Conservation (phyloP, 768 basidiomycete species). For the Pleurotus pulmonarius region DNA sequence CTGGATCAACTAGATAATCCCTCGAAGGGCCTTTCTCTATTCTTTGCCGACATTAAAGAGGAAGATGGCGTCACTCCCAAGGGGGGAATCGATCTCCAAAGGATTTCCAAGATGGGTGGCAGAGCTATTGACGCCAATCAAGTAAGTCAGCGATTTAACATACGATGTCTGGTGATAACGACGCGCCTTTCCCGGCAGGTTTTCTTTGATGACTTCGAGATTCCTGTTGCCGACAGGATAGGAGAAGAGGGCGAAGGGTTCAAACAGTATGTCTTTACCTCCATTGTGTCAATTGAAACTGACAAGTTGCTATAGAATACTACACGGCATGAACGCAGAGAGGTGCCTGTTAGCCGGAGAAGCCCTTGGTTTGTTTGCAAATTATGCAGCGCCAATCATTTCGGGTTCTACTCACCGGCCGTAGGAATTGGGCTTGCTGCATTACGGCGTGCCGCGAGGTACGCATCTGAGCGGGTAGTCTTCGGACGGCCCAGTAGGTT, state of each 20-base stretch:
- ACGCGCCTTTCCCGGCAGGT: neutral
- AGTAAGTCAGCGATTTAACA: neutral
- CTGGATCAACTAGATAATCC: conserved; percentile 7
- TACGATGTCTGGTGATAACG: neutral
- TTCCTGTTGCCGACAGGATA: conserved; percentile 9
- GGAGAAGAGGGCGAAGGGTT: conserved; percentile 14
- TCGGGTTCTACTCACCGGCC: neutral
- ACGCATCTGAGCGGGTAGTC: conserved; percentile 11
- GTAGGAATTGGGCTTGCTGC: conserved; percentile 14
- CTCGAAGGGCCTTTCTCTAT: conserved; percentile 11
- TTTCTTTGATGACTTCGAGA: conserved; percentile 15
- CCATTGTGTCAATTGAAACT: neutral
- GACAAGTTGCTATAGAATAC: conserved; percentile 5
- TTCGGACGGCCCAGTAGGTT: conserved; percentile 11
- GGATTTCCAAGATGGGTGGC: conserved; percentile 16
- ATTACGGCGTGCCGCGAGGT: conserved; percentile 9
- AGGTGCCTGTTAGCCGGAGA: conserved; percentile 16
- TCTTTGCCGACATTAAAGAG: conserved; percentile 13
- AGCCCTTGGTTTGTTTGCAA: conserved; percentile 9
- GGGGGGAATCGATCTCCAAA: conserved; percentile 10
- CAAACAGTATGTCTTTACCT: neutral
- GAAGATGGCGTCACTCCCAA: conserved; percentile 5
- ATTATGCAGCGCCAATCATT: neutral
- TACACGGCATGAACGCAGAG: conserved; percentile 17
- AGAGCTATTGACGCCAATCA: conserved; percentile 17